Evolutionary conservation across 768 basidiomycete species (phyloP).

Genomic region (Mycena olivaceomarginata): DNA sequence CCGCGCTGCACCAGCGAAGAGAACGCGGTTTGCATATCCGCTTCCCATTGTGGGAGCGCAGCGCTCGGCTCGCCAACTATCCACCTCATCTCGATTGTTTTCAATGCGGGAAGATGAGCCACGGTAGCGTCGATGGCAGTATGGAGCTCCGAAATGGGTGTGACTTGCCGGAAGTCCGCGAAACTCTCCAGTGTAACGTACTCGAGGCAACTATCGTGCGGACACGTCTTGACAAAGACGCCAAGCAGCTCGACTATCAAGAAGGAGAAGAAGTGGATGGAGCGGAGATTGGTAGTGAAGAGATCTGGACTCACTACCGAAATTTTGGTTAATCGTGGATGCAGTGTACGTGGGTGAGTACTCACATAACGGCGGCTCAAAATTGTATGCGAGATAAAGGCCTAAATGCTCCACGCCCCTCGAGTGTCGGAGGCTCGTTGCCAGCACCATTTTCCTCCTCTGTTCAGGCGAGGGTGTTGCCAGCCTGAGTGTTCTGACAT

Average conservation of each 20-base stretch:
- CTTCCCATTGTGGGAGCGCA: not conserved
- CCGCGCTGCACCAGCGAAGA: not conserved
- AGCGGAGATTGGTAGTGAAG: not conserved
- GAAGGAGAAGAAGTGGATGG: not conserved
- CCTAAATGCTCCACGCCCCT: not conserved
- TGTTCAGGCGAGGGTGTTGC: not conserved
- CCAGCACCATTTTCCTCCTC: not conserved
- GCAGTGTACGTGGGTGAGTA: not conserved
- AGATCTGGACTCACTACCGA: not conserved
- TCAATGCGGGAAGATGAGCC: not conserved
- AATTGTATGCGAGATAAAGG: not conserved
- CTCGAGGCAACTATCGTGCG: not conserved
- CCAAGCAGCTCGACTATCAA: not conserved
- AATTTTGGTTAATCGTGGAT: not conserved
- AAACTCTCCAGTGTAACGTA: not conserved
- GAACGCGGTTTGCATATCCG: not conserved
- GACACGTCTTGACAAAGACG: not conserved
- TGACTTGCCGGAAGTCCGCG: no score
- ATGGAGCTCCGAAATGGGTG: not conserved
- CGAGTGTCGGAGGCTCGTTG: not conserved
- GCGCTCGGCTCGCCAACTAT: not conserved
- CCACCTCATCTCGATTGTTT: not conserved
- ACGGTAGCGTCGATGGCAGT: not conserved
- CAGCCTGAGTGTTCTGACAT: not conserved
- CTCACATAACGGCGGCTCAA: not conserved